Percentiles rank a stretch among this genome's conserved stretches.
Evolutionary conservation across 805 yeast genomes (phyloP).

Genomic region (Suhomyces canberraensis): DNA sequence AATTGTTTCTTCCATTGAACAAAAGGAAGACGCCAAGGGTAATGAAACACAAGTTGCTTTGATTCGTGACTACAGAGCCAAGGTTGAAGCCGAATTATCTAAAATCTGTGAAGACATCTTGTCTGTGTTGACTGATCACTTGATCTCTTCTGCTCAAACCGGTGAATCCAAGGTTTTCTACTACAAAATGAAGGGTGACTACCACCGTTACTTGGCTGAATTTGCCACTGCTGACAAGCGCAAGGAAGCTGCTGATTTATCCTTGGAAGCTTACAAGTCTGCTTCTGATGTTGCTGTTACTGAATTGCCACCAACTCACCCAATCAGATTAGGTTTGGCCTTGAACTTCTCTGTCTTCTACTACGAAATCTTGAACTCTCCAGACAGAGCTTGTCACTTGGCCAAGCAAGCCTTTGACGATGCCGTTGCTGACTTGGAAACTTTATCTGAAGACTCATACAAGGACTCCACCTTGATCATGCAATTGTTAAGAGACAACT

Average conservation of each 20-base stretch:
- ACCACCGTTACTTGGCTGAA: constrained; percentile 98
- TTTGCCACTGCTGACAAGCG: constrained; percentile 90
- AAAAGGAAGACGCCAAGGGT: constrained; percentile 96
- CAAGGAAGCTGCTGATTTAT: constrained; percentile 86
- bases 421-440: constrained; percentile 97
- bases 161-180: constrained; percentile 98
- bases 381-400: constrained; percentile 97
- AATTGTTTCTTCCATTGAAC: constrained; percentile 96
- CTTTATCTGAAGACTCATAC: constrained; percentile 96
- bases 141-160: constrained; percentile 90
- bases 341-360: constrained; percentile 96
- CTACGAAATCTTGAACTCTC: constrained; percentile 96
- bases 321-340: constrained; percentile 96
- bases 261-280: constrained; percentile 90
- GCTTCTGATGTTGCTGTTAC: constrained; percentile 97
- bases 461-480: constrained; percentile 97
- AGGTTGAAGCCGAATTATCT: constrained; percentile 88
- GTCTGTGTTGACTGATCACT: constrained; percentile 80
- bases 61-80: constrained; percentile 91
- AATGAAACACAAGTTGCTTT: constrained; percentile 84
- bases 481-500: constrained; percentile 98
- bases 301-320: constrained; percentile 97
- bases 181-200: constrained; percentile 99
- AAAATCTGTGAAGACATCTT: constrained; percentile 93
- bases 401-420: constrained; percentile 99